Evolutionary conservation across 257 asterid genomes (phyloP).

Genomic region (Jacaranda copaia): DNA sequence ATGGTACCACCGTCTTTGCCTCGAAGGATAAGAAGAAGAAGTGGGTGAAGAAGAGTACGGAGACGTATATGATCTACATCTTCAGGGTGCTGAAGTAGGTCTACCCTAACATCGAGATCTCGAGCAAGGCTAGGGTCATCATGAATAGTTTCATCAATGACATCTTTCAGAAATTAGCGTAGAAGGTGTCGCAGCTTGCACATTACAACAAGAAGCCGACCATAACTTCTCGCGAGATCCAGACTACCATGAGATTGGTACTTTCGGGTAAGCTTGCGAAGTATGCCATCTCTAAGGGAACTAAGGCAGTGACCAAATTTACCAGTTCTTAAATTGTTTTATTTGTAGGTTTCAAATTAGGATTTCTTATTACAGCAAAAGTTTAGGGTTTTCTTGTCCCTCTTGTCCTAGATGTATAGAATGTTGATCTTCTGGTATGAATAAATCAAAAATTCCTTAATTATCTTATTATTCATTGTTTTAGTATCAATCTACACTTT

Average conservation of each 20-base stretch:
- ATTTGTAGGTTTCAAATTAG: not conserved
- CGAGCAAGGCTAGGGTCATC: conserved; percentile 78
- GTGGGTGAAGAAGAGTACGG: conserved; percentile 50
- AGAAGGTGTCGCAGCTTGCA: conserved; percentile 58
- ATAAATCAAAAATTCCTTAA: not conserved
- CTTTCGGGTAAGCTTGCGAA: conserved; percentile 71
- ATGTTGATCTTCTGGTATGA: not conserved
- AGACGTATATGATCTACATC: conserved; percentile 68
- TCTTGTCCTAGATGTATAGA: conserved; percentile 4
- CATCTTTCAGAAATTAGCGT: conserved; percentile 66
- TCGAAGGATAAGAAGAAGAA: conserved; percentile 53
- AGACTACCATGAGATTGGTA: conserved; percentile 67
- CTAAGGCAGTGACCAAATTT: conserved; percentile 73
- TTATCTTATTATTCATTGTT: not conserved
- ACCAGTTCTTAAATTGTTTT: conserved; percentile 51
- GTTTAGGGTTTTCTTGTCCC: not conserved
- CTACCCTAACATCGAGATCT: conserved; percentile 69
- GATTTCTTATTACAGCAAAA: not conserved
- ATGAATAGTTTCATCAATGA: conserved; percentile 78
- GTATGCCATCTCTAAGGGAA: conserved; percentile 70
- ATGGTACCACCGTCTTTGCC: conserved; percentile 17
- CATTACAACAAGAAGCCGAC: conserved; percentile 73
- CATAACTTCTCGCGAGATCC: conserved; percentile 67
- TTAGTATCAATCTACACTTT: not conserved
- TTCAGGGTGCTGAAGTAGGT: conserved; percentile 66